These are phyloP conservation scores for Crithidia expoeki DNA, from an alignment of 208 protist genomes.

Conservation along the genomic window DNA sequence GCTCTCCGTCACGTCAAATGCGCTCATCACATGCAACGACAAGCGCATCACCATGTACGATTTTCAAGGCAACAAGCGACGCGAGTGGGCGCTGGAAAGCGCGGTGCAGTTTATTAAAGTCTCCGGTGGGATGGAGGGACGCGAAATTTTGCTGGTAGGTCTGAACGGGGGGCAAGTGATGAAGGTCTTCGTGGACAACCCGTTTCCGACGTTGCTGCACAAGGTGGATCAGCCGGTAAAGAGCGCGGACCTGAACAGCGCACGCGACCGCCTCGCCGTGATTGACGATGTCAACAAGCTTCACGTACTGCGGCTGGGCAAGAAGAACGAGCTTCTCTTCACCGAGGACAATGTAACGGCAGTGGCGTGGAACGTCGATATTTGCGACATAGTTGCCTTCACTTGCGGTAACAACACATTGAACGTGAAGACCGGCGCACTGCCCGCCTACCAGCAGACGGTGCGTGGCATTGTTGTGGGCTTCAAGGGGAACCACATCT, in stretches of 20 bases:
- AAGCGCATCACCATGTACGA: conserved; percentile 89
- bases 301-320: conserved; percentile 89
- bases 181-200: conserved; percentile 97
- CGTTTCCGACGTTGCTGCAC: conserved; percentile 94
- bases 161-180: conserved; percentile 90
- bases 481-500: conserved; percentile 95
- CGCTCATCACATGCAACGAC: conserved; percentile 93
- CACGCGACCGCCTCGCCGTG: conserved; percentile 91
- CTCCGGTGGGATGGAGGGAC: conserved; percentile 85
- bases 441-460: conserved; percentile 94
- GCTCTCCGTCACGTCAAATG: conserved; percentile 89
- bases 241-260: conserved; percentile 91
- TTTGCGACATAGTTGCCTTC: conserved; percentile 96
- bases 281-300: conserved; percentile 91
- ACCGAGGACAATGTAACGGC: conserved; percentile 85
- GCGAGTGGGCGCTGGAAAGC: conserved; percentile 95
- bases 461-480: conserved; percentile 94
- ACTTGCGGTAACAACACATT: conserved; percentile 78
- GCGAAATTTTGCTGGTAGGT: conserved; percentile 94
- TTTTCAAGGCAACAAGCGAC: conserved; percentile 88
- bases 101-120: conserved; percentile 95
- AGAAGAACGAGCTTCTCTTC: conserved; percentile 91
- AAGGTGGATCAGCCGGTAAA: conserved; percentile 77
- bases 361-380: conserved; percentile 95
- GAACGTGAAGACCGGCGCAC: conserved; percentile 93